phyloP scores from a whole-genome alignment of 495 filamentous ascomycete species.

The Daldinia bambusicola region DNA sequence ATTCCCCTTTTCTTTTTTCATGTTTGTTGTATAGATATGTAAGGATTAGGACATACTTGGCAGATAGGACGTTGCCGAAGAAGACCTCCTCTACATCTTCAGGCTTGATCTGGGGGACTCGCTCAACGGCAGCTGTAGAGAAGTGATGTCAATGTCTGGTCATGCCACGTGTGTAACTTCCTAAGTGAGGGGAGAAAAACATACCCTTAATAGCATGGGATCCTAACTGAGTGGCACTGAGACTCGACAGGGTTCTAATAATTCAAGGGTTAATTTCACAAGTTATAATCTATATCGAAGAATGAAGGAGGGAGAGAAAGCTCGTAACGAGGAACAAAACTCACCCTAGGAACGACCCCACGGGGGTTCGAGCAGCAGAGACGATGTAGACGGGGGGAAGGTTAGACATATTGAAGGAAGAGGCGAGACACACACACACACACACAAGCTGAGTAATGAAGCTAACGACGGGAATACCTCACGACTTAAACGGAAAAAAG shows the following conservation, averaged over 20 bases:
- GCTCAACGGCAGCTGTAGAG: slow-evolving; percentile 78
- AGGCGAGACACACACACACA: not conserved
- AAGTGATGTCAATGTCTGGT: slow-evolving; percentile 26
- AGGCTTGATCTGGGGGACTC: slow-evolving; percentile 83
- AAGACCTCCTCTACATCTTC: slow-evolving; percentile 93
- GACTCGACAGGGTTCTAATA: slow-evolving; percentile 78
- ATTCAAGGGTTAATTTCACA: slow-evolving; percentile 36
- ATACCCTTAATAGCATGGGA: slow-evolving; percentile 90
- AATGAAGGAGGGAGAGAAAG: slow-evolving; percentile 17
- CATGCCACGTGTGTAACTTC: not conserved
- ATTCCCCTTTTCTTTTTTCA: slow-evolving; percentile 15
- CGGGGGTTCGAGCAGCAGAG: slow-evolving; percentile 86
- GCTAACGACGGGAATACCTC: slow-evolving; percentile 14
- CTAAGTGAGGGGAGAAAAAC: slow-evolving; percentile 26
- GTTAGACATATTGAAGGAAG: slow-evolving; percentile 61
- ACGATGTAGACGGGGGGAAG: slow-evolving; percentile 94
- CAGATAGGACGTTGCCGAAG: slow-evolving; percentile 97
- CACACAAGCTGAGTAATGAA: not conserved
- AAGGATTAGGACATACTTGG: slow-evolving; percentile 76
- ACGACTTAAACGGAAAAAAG: slow-evolving; percentile 15
- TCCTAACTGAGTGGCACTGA: slow-evolving; percentile 87
- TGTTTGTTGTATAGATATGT: not conserved
- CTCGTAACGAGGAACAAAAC: slow-evolving; percentile 38
- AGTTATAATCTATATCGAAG: slow-evolving; percentile 1
- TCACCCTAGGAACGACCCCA: slow-evolving; percentile 93